A percentile compares a stretch with the other conserved stretches of the same genome.
Conservation (phyloP, 2,329 filamentous ascomycete species). For the Rasamsonia emersonii region DNA sequence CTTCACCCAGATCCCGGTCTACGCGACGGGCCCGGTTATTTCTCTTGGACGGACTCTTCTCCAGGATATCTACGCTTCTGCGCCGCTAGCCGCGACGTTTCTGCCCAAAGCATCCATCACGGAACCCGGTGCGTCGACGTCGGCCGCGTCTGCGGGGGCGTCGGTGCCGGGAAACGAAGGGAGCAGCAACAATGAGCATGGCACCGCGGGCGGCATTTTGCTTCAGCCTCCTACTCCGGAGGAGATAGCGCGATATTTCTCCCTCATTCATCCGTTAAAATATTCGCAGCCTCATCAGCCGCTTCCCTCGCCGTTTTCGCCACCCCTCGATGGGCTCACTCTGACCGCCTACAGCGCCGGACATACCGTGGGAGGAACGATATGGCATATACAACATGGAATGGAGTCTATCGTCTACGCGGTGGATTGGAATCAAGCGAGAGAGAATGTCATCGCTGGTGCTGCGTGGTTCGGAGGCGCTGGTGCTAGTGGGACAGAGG, state of each 20-base stretch:
- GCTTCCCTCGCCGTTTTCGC: slow-evolving; percentile 74
- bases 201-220: slow-evolving; percentile 39
- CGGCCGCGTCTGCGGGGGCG: slow-evolving; percentile 23
- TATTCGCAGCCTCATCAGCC: slow-evolving; percentile 96
- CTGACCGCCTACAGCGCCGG: slow-evolving; percentile 96
- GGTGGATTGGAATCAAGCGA: slow-evolving; percentile 96
- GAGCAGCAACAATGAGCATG: slow-evolving; percentile 19
- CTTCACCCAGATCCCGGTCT: slow-evolving; percentile 87
- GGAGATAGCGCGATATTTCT: slow-evolving; percentile 89
- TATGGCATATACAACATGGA: slow-evolving; percentile 97
- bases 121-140: slow-evolving; percentile 42
- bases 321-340: slow-evolving; percentile 79
- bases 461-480: slow-evolving; percentile 87
- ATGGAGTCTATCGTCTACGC: slow-evolving; percentile 96
- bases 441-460: slow-evolving; percentile 87
- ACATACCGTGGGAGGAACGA: slow-evolving; percentile 90
- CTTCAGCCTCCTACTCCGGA: slow-evolving; percentile 67
- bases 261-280: slow-evolving; percentile 81
- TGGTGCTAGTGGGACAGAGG: slow-evolving; percentile 71
- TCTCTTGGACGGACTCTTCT: slow-evolving; percentile 83
- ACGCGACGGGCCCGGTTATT: slow-evolving; percentile 88
- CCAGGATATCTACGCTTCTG: slow-evolving; percentile 86
- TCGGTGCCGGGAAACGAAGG: slow-evolving; percentile 18
- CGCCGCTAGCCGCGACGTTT: slow-evolving; percentile 76
- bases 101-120: slow-evolving; percentile 66